Base-by-base conservation (phyloP, 352 stramenopile genomes). In the Pythium periplocum region DNA sequence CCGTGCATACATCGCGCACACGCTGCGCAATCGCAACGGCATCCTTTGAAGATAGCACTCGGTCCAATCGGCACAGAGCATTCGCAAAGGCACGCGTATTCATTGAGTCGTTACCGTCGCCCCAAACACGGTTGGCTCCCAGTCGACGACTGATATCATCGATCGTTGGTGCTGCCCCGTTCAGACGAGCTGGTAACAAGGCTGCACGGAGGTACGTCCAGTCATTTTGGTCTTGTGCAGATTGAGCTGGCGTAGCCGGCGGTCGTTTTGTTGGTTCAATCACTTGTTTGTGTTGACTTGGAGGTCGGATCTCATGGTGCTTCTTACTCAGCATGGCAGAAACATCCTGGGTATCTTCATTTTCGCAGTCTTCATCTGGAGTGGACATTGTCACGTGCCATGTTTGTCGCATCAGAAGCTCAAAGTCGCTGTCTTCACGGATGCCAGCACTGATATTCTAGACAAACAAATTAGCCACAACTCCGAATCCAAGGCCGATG, bases 361-460 rank as follows among this genome's bases (percentile, higher is more conserved):
- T 26, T 57, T 35, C 30, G 45, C 30, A 11, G 45, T 34, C 17
- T 51, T 2, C 10, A 4, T 4, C 17, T n/a, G 43, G 43, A 35
- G 77, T 31, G 26, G 56, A 44, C 37, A 46, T 68, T 39, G 44
- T 33, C 36, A 90, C 62, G 36, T 78, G 71, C 79, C 79, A 90
- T 4, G 76, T 59, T 53, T 86, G 83, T 1, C 73, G 57, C 59
- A 97, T 93, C 46, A 96, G 77, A 39, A 88, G 61, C 40, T 94
- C 79, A 68, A 96, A 97, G 54, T 95, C 90, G 34, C 75, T 64
- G 58, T 96, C 87, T 10, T 75, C 68, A 10, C 57, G 30, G 6
- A 96, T 84, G 35, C 71, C 86, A 3, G 83, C 84, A 43, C 83
- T 90, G 3, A 96, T 56, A 63, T 95, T 94, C 62, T 87, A 51